Conservation (phyloP, 176 grass and related monocot species). For the Triticum urartu region DNA sequence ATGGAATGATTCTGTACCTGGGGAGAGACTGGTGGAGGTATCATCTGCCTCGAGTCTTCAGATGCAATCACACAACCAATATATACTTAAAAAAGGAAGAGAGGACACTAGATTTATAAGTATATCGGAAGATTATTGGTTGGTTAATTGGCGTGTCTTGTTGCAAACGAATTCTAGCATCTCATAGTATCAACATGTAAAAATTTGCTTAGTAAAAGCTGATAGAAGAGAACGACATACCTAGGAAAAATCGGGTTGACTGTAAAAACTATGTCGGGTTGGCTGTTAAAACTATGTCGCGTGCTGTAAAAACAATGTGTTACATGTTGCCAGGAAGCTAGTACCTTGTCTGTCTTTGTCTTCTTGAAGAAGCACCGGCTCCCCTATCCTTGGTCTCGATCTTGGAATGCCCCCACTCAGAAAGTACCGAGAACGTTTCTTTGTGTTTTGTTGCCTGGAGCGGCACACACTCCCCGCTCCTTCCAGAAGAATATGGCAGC, state of each 20-base stretch:
- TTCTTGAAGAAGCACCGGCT: not conserved
- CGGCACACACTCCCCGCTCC: not conserved
- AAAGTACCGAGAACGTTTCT: not conserved
- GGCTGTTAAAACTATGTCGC: not conserved
- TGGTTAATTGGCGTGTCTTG: not conserved
- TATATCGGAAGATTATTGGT: not conserved
- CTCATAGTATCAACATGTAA: not conserved
- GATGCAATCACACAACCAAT: not conserved
- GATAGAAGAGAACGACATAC: not conserved
- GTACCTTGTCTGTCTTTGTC: not conserved
- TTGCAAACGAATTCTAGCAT: not conserved
- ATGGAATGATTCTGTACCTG: not conserved
- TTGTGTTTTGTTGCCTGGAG: not conserved
- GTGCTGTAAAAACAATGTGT: not conserved
- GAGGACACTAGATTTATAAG: not conserved
- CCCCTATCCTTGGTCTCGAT: not conserved
- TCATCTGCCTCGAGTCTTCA: not conserved
- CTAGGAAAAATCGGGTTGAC: not conserved
- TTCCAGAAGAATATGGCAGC: not conserved
- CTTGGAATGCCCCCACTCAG: not conserved
- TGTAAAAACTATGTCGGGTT: not conserved
- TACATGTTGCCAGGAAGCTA: conserved; percentile 2
- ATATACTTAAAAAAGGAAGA: not conserved
- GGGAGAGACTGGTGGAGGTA: not conserved
- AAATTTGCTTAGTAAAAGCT: not conserved